Conservation (phyloP, 352 stramenopile species). For the Thalassiosira livingstoniorum region DNA sequence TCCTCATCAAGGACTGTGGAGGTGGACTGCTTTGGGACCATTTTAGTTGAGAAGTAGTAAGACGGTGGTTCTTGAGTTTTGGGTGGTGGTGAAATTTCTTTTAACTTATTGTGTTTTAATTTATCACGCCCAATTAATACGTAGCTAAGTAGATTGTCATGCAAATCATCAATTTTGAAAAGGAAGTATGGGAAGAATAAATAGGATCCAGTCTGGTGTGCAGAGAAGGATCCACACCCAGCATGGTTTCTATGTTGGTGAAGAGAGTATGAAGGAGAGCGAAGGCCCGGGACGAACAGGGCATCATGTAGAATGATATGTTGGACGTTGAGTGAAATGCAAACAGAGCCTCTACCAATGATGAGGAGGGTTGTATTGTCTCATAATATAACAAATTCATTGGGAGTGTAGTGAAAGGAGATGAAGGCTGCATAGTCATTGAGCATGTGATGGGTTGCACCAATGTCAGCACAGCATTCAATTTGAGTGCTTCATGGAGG, state of each 20-base stretch:
- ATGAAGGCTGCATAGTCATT: too few species aligned
- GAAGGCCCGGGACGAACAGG: conserved; percentile 24
- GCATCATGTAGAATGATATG: conserved; percentile 12
- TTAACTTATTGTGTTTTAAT: neutral
- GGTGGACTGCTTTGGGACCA: too few species aligned
- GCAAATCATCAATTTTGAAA: conserved; percentile 8
- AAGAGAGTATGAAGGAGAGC: conserved; percentile 17
- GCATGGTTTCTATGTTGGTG: conserved; percentile 2
- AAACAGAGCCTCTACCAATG: conserved; percentile 8
- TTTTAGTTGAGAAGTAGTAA: too few species aligned
- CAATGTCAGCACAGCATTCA: too few species aligned
- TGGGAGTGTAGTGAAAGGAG: neutral
- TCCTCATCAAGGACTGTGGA: too few species aligned
- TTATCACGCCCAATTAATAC: neutral
- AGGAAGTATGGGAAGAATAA: conserved; percentile 29
- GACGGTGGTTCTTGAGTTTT: too few species aligned
- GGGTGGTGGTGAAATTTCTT: neutral
- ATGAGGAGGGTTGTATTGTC: neutral
- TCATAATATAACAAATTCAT: neutral
- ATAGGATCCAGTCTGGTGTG: conserved; percentile 5
- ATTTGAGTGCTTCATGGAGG: too few species aligned
- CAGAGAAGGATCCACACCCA: conserved; percentile 9
- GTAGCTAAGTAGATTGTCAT: conserved; percentile 15
- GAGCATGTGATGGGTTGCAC: too few species aligned
- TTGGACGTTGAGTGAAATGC: conserved; percentile 27